phyloP scores from a whole-genome alignment of 495 filamentous ascomycete genomes.

The Penicillium dipodomyicola region DNA sequence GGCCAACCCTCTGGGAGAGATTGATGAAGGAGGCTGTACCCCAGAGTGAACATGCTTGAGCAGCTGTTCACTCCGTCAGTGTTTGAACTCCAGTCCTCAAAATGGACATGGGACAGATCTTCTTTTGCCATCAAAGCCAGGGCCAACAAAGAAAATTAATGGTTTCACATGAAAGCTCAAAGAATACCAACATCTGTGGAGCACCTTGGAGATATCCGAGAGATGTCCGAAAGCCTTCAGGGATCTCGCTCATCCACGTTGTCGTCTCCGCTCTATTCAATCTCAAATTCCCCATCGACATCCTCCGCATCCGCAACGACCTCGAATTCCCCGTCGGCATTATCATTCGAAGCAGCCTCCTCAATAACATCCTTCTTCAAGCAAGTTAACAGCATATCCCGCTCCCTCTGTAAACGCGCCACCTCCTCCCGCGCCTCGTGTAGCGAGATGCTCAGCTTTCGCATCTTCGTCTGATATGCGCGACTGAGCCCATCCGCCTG shows the following conservation, averaged over 20 bases:
- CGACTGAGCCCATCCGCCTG: constrained; percentile 14
- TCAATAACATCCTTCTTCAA: neutral
- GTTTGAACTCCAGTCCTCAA: no score
- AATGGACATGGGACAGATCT: neutral
- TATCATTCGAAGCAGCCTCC: neutral
- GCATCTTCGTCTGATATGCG: constrained; percentile 14
- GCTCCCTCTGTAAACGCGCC: neutral
- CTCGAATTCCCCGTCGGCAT: neutral
- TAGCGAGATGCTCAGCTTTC: neutral
- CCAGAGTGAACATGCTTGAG: no score
- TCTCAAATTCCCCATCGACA: constrained; percentile 1
- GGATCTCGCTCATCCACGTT: neutral
- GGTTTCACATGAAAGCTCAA: neutral
- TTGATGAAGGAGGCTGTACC: no score
- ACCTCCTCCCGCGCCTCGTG: constrained; percentile 2
- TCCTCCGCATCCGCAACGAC: neutral
- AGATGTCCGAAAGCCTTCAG: neutral
- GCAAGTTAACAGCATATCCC: constrained; percentile 3
- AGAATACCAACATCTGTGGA: neutral
- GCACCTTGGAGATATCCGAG: neutral
- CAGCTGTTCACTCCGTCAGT: no score
- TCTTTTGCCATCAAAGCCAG: neutral
- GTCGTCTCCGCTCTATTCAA: neutral
- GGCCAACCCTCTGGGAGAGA: no score
- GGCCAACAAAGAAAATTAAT: neutral